Evolutionary conservation across 306 rosid genomes (phyloP).

Genomic region (Potentilla sterilis): DNA sequence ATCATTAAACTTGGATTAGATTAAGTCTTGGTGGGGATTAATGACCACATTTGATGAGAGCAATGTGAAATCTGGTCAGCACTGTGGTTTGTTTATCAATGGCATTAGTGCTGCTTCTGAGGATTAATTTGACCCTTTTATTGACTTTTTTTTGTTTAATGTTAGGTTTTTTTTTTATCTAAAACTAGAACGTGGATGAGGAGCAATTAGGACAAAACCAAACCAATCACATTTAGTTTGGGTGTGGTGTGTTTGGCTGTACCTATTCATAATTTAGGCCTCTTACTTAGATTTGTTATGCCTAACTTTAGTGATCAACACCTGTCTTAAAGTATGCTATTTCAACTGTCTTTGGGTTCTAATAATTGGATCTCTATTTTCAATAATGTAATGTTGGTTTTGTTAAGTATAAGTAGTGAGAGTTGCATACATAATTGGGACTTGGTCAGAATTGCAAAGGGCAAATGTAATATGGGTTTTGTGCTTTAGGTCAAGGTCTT

Average conservation of each 20-base stretch:
- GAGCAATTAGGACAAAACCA: slow-evolving; percentile 45
- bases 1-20: neutral
- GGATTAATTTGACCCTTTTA: neutral
- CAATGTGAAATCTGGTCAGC: slow-evolving; percentile 2
- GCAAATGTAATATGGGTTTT: neutral
- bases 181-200: slow-evolving; percentile 32
- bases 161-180: slow-evolving; percentile 3
- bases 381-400: neutral
- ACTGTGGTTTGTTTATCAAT: neutral
- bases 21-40: neutral
- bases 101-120: neutral
- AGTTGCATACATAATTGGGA: neutral
- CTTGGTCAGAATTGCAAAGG: neutral
- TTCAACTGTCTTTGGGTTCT: slow-evolving; percentile 3
- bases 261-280: slow-evolving; percentile 16
- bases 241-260: slow-evolving; percentile 53
- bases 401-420: neutral
- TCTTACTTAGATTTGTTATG: slow-evolving; percentile 19
- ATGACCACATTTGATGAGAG: neutral
- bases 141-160: neutral
- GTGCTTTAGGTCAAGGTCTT: neutral
- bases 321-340: slow-evolving; percentile 23
- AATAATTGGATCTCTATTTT: slow-evolving; percentile 11
- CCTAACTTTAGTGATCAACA: slow-evolving; percentile 34
- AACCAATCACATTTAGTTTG: slow-evolving; percentile 44